Percentiles rank a stretch among this genome's conserved stretches.
Evolutionary conservation across 768 basidiomycete species (phyloP).

Genomic region (Boletus reticulatus): DNA sequence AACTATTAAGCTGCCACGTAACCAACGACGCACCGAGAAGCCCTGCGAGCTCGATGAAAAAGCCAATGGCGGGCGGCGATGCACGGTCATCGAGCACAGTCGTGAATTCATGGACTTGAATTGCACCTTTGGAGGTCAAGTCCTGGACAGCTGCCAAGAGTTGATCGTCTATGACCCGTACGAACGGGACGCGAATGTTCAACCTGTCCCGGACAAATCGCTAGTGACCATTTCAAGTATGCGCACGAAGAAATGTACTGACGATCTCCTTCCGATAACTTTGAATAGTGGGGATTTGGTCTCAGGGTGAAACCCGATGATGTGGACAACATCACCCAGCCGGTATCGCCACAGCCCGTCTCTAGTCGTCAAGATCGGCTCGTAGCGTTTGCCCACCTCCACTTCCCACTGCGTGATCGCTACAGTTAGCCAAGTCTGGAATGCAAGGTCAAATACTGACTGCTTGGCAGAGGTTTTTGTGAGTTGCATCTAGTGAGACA

Average conservation of each 20-base stretch:
- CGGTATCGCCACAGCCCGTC: slow-evolving; percentile 24
- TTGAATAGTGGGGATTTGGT: slow-evolving; percentile 8
- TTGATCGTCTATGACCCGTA: slow-evolving; percentile 3
- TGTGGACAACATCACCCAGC: slow-evolving; percentile 15
- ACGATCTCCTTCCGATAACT: slow-evolving; percentile 14
- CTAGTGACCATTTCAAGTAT: background rate
- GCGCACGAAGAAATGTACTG: background rate
- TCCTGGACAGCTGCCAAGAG: slow-evolving; percentile 4
- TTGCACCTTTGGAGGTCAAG: background rate
- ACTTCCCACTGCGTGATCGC: slow-evolving; percentile 14
- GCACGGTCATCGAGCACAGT: slow-evolving; percentile 9
- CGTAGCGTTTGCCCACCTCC: slow-evolving; percentile 17
- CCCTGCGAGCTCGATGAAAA: slow-evolving; percentile 10
- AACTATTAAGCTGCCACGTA: background rate
- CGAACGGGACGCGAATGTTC: slow-evolving; percentile 3
- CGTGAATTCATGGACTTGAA: slow-evolving; percentile 16
- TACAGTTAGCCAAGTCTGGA: background rate
- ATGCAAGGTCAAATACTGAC: slow-evolving; percentile 4
- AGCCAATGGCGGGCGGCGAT: slow-evolving; percentile 3
- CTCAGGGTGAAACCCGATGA: slow-evolving; percentile 13
- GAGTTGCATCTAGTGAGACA: slow-evolving; percentile 5
- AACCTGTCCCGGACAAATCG: background rate
- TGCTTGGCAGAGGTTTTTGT: slow-evolving; percentile 11
- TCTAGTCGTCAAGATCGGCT: slow-evolving; percentile 18
- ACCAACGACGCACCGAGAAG: slow-evolving; percentile 4